Evolutionary conservation across 306 rosid genomes (phyloP), one percentile per base, ranked within the genome.

Genomic region (Hylodesmum podocarpum): DNA sequence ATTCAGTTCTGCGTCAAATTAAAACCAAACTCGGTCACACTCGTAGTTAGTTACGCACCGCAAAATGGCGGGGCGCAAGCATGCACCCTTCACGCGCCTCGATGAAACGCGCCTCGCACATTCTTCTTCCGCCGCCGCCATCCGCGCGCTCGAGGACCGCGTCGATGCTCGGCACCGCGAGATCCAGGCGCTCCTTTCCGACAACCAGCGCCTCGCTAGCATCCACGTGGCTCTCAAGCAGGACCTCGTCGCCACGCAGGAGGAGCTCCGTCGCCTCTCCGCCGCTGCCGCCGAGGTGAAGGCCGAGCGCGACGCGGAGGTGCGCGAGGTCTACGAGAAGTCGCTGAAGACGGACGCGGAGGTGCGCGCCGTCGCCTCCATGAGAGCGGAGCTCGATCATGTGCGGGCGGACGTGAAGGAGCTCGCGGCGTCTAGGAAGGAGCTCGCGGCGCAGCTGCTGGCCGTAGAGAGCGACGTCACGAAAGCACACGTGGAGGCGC

Each of bases 151-250:
- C 43, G 91, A 90, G 68, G 97, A 89, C 73, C 90, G 84, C 57
- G 21, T 86, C 63, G 82, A 78, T 5, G 59, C 84, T 39, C 96
- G 91, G 74, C 86, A 84, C 78, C 92, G 89, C 8, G 89, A 92
- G 80, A 91, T 92, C 83, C 99, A 88, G 33, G 65, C 92, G 76
- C 90, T 95, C 75, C 89, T 90, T 59, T 25, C 70, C 11, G 97
- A 90, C 71, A 95, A 95, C 75, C 96, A 90, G 86, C 92, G 88
- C 76, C 97, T 92, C 67, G 96, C 96, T 14, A 84, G 94, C 78
- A 84, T 85, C 31, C 98, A 95, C 81, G 91, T 90, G 61, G 93
- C 90, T 27, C 92, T 95, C 84, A 95, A 92, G 74, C 97, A 95
- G 37, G 93, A 95, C 62, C 89, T 95, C 11, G 58, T 88, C 47